Conservation (phyloP, 2,329 filamentous ascomycete species). For the Bimuria novae-zelandiae region DNA sequence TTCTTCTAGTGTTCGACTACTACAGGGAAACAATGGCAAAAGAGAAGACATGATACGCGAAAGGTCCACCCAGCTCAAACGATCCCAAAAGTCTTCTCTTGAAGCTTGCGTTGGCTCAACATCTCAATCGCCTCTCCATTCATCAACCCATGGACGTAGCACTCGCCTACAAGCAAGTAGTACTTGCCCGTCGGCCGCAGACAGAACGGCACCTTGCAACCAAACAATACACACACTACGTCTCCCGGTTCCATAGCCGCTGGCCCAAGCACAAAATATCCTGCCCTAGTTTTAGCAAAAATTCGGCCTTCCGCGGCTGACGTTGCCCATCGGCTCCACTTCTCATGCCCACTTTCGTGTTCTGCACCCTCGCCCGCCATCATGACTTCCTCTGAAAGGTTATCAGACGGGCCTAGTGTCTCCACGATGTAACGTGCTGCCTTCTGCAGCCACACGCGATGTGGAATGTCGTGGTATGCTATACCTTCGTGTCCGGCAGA, state of each 20-base stretch:
- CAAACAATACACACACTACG: slow-evolving; percentile 4
- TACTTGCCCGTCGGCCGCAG: not conserved
- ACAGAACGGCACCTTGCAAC: not conserved
- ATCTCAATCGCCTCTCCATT: not conserved
- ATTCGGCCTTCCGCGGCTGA: not conserved
- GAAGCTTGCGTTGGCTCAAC: not conserved
- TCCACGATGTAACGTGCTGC: too few relatives aligned
- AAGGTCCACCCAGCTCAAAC: not conserved
- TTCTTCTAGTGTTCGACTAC: not conserved
- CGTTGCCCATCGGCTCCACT: slow-evolving; percentile 1
- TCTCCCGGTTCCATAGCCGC: not conserved
- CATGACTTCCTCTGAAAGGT: not conserved
- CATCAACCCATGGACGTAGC: not conserved
- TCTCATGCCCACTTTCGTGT: not conserved
- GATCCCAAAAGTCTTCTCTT: not conserved
- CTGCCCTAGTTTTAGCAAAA: not conserved
- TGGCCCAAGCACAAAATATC: not conserved
- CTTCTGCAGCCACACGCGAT: too few relatives aligned
- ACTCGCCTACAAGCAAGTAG: not conserved
- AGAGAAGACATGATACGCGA: not conserved
- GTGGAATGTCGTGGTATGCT: too few relatives aligned
- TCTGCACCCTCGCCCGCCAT: not conserved
- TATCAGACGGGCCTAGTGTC: not conserved
- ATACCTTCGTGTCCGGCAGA: too few relatives aligned
- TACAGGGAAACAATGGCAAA: not conserved